Base-by-base conservation (phyloP, 2,329 filamentous ascomycete species). In the Colletotrichum sp. region DNA sequence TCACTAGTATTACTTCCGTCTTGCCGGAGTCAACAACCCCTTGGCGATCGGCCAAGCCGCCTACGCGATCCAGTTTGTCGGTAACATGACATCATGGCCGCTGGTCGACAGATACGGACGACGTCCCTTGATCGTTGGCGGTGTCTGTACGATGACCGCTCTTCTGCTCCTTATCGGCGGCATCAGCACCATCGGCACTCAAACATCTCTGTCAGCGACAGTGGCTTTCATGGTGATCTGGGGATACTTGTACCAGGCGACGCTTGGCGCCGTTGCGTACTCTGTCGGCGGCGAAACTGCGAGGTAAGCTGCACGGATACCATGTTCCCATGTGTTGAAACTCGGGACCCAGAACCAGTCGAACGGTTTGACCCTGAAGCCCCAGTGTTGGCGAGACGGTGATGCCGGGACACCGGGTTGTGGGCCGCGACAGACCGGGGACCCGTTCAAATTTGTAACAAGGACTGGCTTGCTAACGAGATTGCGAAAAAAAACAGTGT, bases 381-480 rank as follows among this genome's bases (percentile, higher is more conserved):
- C 26, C 55, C 52, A 18, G 32, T 44, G 12, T 69, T 30, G 36
- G 62, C 52, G 30, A 59, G 34, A 39, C 36, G 55, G 36, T 44
- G 63, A 32, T 34, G 21, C 24, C 63, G 39, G 55, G n/a, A 63
- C 10, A 26, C 18, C 21, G 64, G 49, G 70, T 52, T 69, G 64
- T 76, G 70, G 74, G 74, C 59, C 65, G 15, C 13, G n/a, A 30
- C 34, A 70, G 64, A 93, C 89, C 70, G 24, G 92, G 91, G 0
- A 89, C 68, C 90, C 93, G 5, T 90, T 92, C 86, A 83, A 83
- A 84, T 94, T 82, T 88, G 92, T 90, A 4, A 92, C 92, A 62
- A 89, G 90, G 64, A 92, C 92, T 93, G 90, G 88, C 89, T 91
- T 84, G 92, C 93, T 79, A 93, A 93, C 71, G 91, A 89, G 78